Conservation (phyloP, 2,329 filamentous ascomycete species). For the Macroventuria anomochaeta region DNA sequence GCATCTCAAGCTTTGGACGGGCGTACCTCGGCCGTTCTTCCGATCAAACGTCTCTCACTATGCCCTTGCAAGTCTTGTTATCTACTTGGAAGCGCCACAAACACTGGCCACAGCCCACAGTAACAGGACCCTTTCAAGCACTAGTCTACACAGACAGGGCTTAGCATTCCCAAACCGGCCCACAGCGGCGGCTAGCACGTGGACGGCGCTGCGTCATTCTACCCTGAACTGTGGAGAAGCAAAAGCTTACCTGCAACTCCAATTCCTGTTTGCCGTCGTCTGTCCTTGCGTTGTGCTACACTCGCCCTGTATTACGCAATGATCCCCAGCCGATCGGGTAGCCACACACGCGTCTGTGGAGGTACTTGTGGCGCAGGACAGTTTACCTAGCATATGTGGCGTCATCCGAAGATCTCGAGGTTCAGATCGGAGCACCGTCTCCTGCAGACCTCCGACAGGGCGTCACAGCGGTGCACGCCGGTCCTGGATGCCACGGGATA, state of each 20-base stretch:
- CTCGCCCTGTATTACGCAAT: conserved; percentile 13
- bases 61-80: conserved; percentile 7
- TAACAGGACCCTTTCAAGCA: conserved; percentile 17
- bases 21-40: conserved; percentile 1
- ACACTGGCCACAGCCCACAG: conserved; percentile 23
- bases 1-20: conserved; percentile 3
- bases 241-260: conserved; percentile 33
- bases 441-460: not conserved
- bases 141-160: conserved; percentile 11
- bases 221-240: conserved; percentile 26
- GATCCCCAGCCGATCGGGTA: conserved; percentile 18
- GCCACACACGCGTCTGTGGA: conserved; percentile 17
- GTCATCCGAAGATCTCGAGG: conserved; percentile 25
- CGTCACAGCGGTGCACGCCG: not conserved
- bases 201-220: conserved; percentile 37
- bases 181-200: conserved; percentile 24
- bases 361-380: conserved; percentile 11
- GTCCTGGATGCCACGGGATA: conserved; percentile 17
- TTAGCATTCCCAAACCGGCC: conserved; percentile 17
- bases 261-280: conserved; percentile 30
- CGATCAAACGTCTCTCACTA: conserved; percentile 6
- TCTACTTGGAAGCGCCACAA: conserved; percentile 19
- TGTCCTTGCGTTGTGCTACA: conserved; percentile 12
- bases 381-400: conserved; percentile 21
- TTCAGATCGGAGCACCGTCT: conserved; percentile 12